Evolutionary conservation across 169 alveolate genomes (phyloP).

Genomic region (Besnoitia besnoiti): DNA sequence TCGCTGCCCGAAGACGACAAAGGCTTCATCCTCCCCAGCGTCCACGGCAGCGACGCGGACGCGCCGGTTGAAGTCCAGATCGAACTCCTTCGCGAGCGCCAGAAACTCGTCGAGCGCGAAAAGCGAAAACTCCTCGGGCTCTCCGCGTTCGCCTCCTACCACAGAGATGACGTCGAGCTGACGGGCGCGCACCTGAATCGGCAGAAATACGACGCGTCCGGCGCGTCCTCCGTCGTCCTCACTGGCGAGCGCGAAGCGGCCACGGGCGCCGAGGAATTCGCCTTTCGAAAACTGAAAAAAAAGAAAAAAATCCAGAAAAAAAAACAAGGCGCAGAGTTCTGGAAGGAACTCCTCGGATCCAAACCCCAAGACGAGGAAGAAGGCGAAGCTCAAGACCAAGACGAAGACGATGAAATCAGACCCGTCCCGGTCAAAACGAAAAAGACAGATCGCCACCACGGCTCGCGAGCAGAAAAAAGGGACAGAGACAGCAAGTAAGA

Average conservation of each 20-base stretch:
- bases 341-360: constrained; percentile 6
- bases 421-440: background rate
- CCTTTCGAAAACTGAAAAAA: constrained; percentile 2
- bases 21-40: constrained; percentile 26
- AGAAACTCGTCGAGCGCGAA: background rate
- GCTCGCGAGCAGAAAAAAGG: background rate
- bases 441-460: constrained; percentile 35
- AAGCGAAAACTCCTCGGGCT: background rate
- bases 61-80: constrained; percentile 26
- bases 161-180: background rate
- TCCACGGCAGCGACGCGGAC: background rate
- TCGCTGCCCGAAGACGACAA: background rate
- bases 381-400: background rate
- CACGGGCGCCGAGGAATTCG: background rate
- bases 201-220: constrained; percentile 24
- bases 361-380: constrained; percentile 14
- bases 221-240: background rate
- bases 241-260: constrained; percentile 30
- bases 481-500: constrained; percentile 24
- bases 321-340: constrained; percentile 25
- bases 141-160: background rate
- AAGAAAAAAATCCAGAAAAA: constrained; percentile 12
- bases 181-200: background rate
- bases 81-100: background rate
- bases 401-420: background rate